Base-by-base conservation (phyloP, 345 rosid species). In the Populus tremula region DNA sequence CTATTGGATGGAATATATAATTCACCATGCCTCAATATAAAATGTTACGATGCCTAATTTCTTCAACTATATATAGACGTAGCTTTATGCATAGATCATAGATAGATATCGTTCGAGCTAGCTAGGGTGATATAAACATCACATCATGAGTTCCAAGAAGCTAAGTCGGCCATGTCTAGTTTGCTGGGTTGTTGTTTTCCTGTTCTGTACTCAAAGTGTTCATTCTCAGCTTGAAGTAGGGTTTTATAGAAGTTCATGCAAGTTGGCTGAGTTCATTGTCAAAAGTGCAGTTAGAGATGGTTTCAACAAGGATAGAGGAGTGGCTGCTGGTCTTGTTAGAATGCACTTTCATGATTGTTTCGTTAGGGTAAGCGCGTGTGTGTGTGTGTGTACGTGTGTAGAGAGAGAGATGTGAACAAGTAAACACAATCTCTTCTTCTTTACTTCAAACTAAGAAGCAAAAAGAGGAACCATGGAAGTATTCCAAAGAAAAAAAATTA, bases 341-440 rank as follows among this genome's bases (percentile, higher is more conserved):
- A 78, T 90, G 90, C 88, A 87, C 75, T 88, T 90, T 75, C 94
- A 87, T 35, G 94, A 90, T 56, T 90, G 92, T 74, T 88, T 90
- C 76, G 87, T 86, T 56, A 76, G 90, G 84, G 91, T 87, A 61
- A 77, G 85, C 73, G 13, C 2, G 36, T 33, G 35, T 33, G 35
- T 33, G 36, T 33, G 0, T 0, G 10, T 2, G 14, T 2, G 43
- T 39, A 33, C n/a, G n/a, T n/a, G n/a, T n/a, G n/a, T n/a, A 33
- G 36, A 33, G 36, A 33, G 5, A 33, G 36, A 33, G 36, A 33
- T 33, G 36, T 33, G 36, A 33, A 33, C 36, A 33, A 33, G 36
- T 33, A 33, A 33, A 33, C 36, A 33, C 5, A 33, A 33, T 33
- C 43, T 62, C 20, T 38, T 5, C 6, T 21, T 9, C 8, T 4